Evolutionary conservation across 169 alveolate species (phyloP).

Genomic region (Eimeria praecox): DNA sequence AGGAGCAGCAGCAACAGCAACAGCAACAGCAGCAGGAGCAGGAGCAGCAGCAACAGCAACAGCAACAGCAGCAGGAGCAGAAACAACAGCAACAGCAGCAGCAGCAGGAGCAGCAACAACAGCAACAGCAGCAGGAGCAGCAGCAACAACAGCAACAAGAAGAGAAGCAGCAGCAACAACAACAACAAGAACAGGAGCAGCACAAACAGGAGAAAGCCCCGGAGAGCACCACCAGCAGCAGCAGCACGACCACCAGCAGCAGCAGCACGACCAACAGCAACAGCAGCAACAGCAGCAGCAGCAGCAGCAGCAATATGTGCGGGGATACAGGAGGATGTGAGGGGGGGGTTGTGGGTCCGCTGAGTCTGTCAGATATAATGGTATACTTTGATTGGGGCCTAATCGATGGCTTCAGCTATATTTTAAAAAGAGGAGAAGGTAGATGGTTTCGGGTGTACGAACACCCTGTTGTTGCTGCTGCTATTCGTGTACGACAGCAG

Average conservation of each 20-base stretch:
- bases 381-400: background rate
- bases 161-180: background rate
- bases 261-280: too few species aligned
- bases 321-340: background rate
- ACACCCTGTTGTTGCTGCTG: slow-evolving; percentile 29
- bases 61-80: background rate
- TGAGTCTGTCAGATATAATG: background rate
- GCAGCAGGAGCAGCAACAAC: background rate
- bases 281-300: background rate
- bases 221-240: background rate
- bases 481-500: background rate
- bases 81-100: background rate
- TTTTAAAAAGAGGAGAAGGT: background rate
- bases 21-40: slow-evolving; percentile 25
- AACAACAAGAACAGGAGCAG: background rate
- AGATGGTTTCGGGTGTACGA: background rate
- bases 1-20: background rate
- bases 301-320: background rate
- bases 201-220: background rate
- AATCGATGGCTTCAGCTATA: background rate
- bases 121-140: background rate
- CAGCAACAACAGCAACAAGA: background rate
- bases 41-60: slow-evolving; percentile 13
- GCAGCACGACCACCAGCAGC: slow-evolving; percentile 2
- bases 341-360: background rate